Conservation (phyloP, 805 yeast genomes). For the Peterozyma xylosa region DNA sequence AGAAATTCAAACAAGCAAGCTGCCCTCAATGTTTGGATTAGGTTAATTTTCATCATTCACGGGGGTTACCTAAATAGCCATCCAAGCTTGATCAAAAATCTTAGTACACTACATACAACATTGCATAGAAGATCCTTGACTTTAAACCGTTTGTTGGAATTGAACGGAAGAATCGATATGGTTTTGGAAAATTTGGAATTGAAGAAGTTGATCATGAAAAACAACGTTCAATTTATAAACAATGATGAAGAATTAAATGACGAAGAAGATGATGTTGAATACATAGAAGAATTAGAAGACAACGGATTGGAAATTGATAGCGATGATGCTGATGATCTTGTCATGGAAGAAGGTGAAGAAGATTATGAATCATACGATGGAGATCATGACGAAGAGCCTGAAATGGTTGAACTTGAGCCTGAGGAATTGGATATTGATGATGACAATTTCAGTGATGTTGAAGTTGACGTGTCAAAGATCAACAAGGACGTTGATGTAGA, state of each 20-base stretch:
- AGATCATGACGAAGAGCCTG: constrained; percentile 18
- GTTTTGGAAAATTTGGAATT: constrained; percentile 34
- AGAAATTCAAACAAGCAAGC: constrained; percentile 44
- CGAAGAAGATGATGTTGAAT: constrained; percentile 52
- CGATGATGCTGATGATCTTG: constrained; percentile 10
- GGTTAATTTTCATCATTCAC: constrained; percentile 47
- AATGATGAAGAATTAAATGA: constrained; percentile 21
- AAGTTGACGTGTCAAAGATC: constrained; percentile 18
- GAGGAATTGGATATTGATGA: constrained; percentile 34
- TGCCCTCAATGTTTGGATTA: constrained; percentile 45
- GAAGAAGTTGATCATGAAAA: constrained; percentile 28
- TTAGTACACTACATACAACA: constrained; percentile 38
- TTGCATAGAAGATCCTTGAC: constrained; percentile 40
- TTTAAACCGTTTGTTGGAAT: constrained; percentile 41
- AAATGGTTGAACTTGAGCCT: constrained; percentile 5
- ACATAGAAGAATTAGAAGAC: constrained; percentile 61
- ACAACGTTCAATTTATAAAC: constrained; percentile 7
- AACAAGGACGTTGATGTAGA: constrained; percentile 11
- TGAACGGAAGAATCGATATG: constrained; percentile 42
- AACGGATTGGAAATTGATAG: constrained; percentile 25
- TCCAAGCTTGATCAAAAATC: constrained; percentile 33
- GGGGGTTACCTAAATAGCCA: constrained; percentile 41
- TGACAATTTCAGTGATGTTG: constrained; percentile 31
- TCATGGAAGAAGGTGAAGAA: constrained; percentile 14
- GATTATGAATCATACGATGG: constrained; percentile 16